Conservation (phyloP, 2,329 filamentous ascomycete species). For the Podosphaera leucotricha region DNA sequence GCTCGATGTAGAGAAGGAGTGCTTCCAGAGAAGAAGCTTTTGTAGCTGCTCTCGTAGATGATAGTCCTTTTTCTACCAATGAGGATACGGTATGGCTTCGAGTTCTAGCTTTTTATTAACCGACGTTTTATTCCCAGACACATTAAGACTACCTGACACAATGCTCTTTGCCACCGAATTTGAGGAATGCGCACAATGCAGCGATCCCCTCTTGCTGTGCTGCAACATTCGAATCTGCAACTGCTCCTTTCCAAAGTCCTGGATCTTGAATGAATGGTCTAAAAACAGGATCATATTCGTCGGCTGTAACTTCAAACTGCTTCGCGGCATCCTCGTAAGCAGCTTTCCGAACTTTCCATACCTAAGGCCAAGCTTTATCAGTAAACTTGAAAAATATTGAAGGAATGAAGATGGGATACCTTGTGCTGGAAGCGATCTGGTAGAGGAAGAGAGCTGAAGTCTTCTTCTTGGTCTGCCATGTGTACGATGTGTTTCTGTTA, state of each 20-base stretch:
- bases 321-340: conserved; percentile 85
- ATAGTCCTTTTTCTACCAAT: conserved; percentile 76
- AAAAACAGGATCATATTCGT: conserved; percentile 70
- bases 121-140: neutral
- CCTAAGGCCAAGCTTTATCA: conserved; percentile 20
- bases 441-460: conserved; percentile 57
- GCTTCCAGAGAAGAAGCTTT: conserved; percentile 76
- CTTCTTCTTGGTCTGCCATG: conserved; percentile 69
- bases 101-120: conserved; percentile 26
- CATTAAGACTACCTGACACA: conserved; percentile 37
- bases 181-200: conserved; percentile 75
- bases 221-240: conserved; percentile 85
- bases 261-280: conserved; percentile 70
- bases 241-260: conserved; percentile 73
- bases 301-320: conserved; percentile 60
- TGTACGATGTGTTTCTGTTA: neutral
- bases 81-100: conserved; percentile 49
- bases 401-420: conserved; percentile 18
- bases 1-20: conserved; percentile 67
- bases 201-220: conserved; percentile 83
- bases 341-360: conserved; percentile 92
- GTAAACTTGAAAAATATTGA: neutral
- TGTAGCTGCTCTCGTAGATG: conserved; percentile 67
- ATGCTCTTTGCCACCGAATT: conserved; percentile 64
- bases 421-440: conserved; percentile 69